Conservation (phyloP, 352 stramenopile species). For the Globisporangium nunn region DNA sequence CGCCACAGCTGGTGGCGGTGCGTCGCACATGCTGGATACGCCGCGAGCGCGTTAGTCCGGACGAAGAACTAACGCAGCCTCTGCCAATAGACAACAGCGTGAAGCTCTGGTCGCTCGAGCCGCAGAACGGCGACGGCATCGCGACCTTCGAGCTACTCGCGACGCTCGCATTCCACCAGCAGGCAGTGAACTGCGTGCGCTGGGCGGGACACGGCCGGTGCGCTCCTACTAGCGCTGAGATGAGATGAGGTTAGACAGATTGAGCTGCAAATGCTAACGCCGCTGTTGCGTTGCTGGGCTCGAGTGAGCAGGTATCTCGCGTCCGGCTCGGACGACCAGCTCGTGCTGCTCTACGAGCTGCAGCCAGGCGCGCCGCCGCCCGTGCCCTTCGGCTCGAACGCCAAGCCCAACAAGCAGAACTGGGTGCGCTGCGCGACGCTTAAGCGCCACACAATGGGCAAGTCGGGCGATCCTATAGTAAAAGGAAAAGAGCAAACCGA, state of each 20-base stretch:
- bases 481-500: no score
- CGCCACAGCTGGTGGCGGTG: conserved; percentile 70
- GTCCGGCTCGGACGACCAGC: conserved; percentile 77
- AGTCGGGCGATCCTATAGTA: no score
- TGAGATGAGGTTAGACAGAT: no score
- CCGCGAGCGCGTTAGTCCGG: not conserved
- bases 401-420: conserved; percentile 77
- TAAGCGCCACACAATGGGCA: conserved; percentile 82
- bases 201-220: conserved; percentile 65
- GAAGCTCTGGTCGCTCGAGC: conserved; percentile 76
- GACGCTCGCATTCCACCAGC: conserved; percentile 75
- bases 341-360: conserved; percentile 80
- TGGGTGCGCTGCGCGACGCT: conserved; percentile 76
- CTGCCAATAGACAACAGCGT: conserved; percentile 51
- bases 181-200: conserved; percentile 83
- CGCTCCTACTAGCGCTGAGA: no score
- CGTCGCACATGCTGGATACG: not conserved
- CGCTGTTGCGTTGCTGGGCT: no score
- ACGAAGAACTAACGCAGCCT: not conserved
- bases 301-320: conserved; percentile 39
- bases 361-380: conserved; percentile 47
- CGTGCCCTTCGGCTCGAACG: conserved; percentile 79
- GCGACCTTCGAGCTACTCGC: conserved; percentile 75
- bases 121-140: conserved; percentile 21
- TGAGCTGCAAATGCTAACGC: no score